Evolutionary conservation across 306 rosid species (phyloP), one percentile per base, ranked within the genome.

Genomic region (Prunus mongolica): DNA sequence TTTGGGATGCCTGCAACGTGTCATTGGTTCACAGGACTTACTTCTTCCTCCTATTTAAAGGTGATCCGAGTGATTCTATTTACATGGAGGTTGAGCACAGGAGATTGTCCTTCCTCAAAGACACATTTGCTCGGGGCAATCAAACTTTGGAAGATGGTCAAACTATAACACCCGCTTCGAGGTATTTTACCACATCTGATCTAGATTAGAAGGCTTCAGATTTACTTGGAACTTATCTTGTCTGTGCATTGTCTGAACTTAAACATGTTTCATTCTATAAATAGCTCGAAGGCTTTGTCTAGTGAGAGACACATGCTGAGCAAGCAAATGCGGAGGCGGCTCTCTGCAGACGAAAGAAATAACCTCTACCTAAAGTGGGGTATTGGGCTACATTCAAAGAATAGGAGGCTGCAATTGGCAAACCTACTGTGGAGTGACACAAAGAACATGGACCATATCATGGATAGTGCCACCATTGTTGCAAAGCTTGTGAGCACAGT

Each of bases 21-120:
- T 89, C 98, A 46, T 85, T 94, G 88, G 91, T 94, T 79, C 97
- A 94, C 83, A 90, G 98, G 72, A 94, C 98, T 72, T 94, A 90
- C 83, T 94, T 94, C 89, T 92, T 89, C 84, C 93, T 91, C 73
- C 86, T 91, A 69, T 87, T 94, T 83, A 81, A 82, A 78, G 97
- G 98, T 55, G 98, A 94, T 66, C 85, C 84, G 34, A 64, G 91
- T 67, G 98, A 94, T 79, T 89, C 93, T 52, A 86, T 91, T 72
- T 94, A 94, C 77, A 81, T 90, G 91, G 96, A 94, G 85, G 98
- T 94, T 52, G 98, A 94, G 82, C 78, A 82, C 55, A 87, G 98
- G 84, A 87, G 98, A 67, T 69, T 91, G 30, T 86, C 92, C 76
- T 94, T 86, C 84, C 88, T 94, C 69, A 86, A 76, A 83, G 82